Evolutionary conservation across 768 basidiomycete genomes (phyloP).

Genomic region (Cyathus striatus): DNA sequence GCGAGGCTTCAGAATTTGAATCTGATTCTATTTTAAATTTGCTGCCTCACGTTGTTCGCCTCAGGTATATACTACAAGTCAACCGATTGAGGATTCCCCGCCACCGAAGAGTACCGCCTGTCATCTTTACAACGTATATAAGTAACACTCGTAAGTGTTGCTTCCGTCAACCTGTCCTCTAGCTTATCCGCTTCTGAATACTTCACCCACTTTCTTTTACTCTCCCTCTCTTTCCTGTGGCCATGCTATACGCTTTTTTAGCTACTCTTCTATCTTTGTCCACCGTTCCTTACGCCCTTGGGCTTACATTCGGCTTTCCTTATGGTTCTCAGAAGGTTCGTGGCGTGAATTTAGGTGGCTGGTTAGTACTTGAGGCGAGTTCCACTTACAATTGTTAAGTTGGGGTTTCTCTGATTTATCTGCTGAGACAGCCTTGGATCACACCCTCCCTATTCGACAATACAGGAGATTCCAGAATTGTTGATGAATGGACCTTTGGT

Average conservation of each 20-base stretch:
- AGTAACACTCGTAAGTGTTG: too few species aligned
- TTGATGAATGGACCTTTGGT: too few species aligned
- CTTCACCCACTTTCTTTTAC: neutral
- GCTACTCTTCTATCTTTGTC: conserved; percentile 8
- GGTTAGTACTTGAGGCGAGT: conserved; percentile 42
- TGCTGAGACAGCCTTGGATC: conserved; percentile 58
- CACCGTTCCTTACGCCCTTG: conserved; percentile 15
- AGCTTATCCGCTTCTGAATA: neutral
- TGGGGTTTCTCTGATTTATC: conserved; percentile 7
- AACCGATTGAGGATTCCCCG: conserved; percentile 13
- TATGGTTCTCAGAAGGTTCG: conserved; percentile 73
- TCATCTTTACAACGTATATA: too few species aligned
- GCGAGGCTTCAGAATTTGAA: too few species aligned
- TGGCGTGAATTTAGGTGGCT: conserved; percentile 77
- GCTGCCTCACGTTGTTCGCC: conserved; percentile 8
- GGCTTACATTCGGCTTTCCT: conserved; percentile 50
- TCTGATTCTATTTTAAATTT: neutral
- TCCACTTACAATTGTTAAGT: neutral
- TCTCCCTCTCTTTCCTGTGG: conserved; percentile 1
- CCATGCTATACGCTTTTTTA: conserved; percentile 1
- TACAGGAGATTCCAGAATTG: conserved; percentile 50
- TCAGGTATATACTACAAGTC: conserved; percentile 13
- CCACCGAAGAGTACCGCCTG: too few species aligned
- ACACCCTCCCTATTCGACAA: conserved; percentile 72
- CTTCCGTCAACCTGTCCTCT: neutral